Evolutionary conservation across 495 filamentous ascomycete species (phyloP).

Genomic region (Aspergillus conjunctus): DNA sequence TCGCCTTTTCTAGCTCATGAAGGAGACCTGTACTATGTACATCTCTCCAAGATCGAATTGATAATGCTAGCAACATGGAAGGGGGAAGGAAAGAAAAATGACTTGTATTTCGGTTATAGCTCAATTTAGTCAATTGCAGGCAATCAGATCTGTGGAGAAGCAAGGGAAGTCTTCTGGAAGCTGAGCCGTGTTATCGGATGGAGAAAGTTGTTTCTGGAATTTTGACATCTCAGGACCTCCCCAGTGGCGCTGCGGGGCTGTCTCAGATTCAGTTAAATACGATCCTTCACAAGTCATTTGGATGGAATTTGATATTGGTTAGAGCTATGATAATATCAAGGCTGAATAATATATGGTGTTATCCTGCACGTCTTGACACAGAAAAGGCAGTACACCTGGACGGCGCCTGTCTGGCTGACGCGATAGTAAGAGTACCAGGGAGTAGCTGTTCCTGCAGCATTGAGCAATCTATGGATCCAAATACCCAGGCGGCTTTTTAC

Average conservation of each 20-base stretch:
- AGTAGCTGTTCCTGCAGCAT: too few relatives aligned
- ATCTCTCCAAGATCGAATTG: neutral
- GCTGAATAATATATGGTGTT: too few relatives aligned
- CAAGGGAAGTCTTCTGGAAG: neutral
- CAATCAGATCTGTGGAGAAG: neutral
- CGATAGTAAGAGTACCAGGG: too few relatives aligned
- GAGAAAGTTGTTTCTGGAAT: neutral
- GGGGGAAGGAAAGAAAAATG: slow-evolving; percentile 3
- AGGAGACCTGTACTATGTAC: neutral
- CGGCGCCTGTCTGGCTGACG: too few relatives aligned
- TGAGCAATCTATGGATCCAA: neutral
- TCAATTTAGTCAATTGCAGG: neutral
- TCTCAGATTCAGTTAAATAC: neutral
- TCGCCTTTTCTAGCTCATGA: neutral
- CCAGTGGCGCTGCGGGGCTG: neutral
- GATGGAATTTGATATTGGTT: too few relatives aligned
- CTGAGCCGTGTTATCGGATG: neutral
- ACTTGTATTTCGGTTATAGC: neutral
- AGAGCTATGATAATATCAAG: too few relatives aligned
- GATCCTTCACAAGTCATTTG: neutral
- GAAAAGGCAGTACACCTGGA: too few relatives aligned
- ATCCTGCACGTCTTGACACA: too few relatives aligned
- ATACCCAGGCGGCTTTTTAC: neutral
- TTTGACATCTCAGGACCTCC: neutral
- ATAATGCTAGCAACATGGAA: neutral